Conservation (phyloP, 129 eudicot genomes). For the Erigeron canadensis region DNA sequence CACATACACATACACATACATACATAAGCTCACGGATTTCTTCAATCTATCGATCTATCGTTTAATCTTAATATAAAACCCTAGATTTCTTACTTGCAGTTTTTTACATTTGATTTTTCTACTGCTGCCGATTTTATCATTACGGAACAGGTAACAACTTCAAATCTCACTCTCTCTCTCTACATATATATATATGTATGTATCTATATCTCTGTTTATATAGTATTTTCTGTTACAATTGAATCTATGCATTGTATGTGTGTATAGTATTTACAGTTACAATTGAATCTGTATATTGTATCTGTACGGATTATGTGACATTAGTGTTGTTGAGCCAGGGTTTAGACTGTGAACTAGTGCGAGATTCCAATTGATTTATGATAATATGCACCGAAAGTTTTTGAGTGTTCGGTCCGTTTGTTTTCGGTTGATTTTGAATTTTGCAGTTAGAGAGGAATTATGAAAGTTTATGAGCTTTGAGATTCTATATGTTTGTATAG, state of each 20-base stretch:
- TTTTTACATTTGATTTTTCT: neutral
- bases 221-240: neutral
- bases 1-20: no score
- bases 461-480: neutral
- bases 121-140: neutral
- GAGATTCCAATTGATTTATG: slow-evolving; percentile 5
- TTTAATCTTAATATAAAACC: neutral
- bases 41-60: neutral
- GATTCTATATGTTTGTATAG: neutral
- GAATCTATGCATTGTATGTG: neutral
- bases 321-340: slow-evolving; percentile 14
- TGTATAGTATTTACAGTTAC: neutral
- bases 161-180: neutral
- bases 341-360: slow-evolving; percentile 29
- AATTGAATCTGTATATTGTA: slow-evolving; percentile 23
- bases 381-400: neutral
- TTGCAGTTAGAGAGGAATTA: slow-evolving; percentile 12
- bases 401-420: neutral
- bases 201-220: no score
- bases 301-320: slow-evolving; percentile 16
- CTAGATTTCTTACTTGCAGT: neutral
- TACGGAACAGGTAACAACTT: neutral
- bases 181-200: neutral
- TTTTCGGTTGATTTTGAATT: neutral
- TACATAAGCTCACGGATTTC: no score